A percentile compares a stretch with the other conserved stretches of the same genome.
Conservation (phyloP, 257 asterid genomes). For the Nicotiana noctiflora region DNA sequence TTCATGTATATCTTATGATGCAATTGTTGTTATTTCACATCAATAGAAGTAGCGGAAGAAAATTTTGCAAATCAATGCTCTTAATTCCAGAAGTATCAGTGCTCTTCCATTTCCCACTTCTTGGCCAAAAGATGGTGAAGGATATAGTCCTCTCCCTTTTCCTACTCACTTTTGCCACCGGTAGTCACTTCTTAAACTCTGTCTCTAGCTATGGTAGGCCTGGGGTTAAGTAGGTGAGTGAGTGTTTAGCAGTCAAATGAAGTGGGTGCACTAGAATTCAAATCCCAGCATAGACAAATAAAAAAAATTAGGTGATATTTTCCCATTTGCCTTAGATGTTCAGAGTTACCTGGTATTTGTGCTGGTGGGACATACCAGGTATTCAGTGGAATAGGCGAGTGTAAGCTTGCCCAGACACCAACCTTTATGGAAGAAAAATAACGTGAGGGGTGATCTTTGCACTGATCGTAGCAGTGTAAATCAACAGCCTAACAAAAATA, state of each 20-base stretch:
- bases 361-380: too few species aligned
- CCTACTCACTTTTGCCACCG: neutral
- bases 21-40: neutral
- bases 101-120: neutral
- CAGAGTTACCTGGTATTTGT: too few species aligned
- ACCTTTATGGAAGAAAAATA: too few species aligned
- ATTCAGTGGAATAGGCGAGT: too few species aligned
- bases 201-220: neutral
- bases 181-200: neutral
- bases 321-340: too few species aligned
- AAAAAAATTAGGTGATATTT: too few species aligned
- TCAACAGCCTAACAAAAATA: neutral
- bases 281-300: too few species aligned
- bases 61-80: neutral
- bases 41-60: neutral
- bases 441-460: neutral
- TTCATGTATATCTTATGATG: neutral
- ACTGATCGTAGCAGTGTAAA: neutral
- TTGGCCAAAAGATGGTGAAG: neutral
- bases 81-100: neutral
- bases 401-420: too few species aligned
- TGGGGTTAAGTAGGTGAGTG: neutral
- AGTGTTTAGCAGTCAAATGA: neutral
- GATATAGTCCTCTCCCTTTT: neutral
- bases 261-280: too few species aligned